phyloP scores from a whole-genome alignment of 2,329 filamentous ascomycete species.

The Alternaria postmessia region DNA sequence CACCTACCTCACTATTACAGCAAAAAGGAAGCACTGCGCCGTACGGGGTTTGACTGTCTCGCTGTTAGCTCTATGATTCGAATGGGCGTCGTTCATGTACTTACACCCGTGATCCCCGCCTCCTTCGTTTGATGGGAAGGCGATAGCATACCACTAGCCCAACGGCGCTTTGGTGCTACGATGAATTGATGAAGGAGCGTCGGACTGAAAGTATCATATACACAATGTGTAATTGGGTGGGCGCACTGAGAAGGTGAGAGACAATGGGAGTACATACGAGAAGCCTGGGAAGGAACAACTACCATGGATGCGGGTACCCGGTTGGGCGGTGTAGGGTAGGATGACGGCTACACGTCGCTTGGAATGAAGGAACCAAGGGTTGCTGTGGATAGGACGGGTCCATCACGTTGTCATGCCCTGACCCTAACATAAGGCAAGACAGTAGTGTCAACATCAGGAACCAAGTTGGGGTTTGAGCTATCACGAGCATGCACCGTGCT shows the following conservation, averaged over 20 bases:
- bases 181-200: not conserved
- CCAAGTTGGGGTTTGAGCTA: constrained; percentile 29
- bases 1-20: not conserved
- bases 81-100: constrained; percentile 6
- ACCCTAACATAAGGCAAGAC: not conserved
- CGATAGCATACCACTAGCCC: constrained; percentile 52
- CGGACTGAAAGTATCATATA: not conserved
- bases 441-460: not conserved
- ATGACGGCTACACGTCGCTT: not conserved
- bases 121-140: constrained; percentile 46
- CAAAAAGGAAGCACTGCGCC: constrained; percentile 22
- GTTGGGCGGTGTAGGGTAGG: constrained; percentile 10
- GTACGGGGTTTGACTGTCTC: constrained; percentile 25
- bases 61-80: constrained; percentile 6
- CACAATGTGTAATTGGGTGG: not conserved
- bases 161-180: constrained; percentile 34
- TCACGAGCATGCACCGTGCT: constrained; percentile 34
- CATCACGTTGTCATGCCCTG: not conserved
- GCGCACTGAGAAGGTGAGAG: not conserved
- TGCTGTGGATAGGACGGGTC: not conserved
- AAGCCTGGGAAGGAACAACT: constrained; percentile 4
- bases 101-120: constrained; percentile 47
- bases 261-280: not conserved
- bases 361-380: not conserved
- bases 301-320: constrained; percentile 21